phyloP scores from a whole-genome alignment of 768 basidiomycete genomes.

The Clathrus columnatus region DNA sequence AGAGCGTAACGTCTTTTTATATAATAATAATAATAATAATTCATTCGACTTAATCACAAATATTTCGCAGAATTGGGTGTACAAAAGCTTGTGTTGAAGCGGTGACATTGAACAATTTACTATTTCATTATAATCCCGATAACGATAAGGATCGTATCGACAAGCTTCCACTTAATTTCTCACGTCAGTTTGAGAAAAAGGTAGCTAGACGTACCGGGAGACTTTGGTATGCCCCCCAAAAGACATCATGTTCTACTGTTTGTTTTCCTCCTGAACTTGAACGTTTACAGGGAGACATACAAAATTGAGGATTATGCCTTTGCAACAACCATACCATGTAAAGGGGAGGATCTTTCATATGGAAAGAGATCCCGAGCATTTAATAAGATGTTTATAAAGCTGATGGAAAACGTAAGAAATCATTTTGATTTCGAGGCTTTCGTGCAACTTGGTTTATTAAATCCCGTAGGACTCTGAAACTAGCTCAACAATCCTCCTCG shows the following conservation, averaged over 20 bases:
- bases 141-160: not conserved
- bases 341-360: constrained; percentile 10
- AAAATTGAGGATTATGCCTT: constrained; percentile 12
- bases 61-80: constrained; percentile 12
- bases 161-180: no score
- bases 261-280: no score
- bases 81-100: constrained; percentile 16
- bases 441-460: not conserved
- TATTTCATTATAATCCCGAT: not conserved
- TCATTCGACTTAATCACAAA: no score
- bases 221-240: no score
- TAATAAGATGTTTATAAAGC: not conserved
- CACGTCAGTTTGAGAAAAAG: no score
- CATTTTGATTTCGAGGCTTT: not conserved
- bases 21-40: not conserved
- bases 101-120: constrained; percentile 8
- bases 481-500: no score
- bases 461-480: no score
- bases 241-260: no score
- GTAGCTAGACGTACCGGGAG: no score
- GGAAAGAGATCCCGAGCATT: not conserved
- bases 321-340: constrained; percentile 9
- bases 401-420: not conserved
- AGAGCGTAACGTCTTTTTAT: constrained; percentile 11
- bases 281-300: not conserved